A percentile compares a stretch with the other conserved stretches of the same genome.
Conservation (phyloP, 2,329 filamentous ascomycete genomes). For the Beauveria brongniartii region DNA sequence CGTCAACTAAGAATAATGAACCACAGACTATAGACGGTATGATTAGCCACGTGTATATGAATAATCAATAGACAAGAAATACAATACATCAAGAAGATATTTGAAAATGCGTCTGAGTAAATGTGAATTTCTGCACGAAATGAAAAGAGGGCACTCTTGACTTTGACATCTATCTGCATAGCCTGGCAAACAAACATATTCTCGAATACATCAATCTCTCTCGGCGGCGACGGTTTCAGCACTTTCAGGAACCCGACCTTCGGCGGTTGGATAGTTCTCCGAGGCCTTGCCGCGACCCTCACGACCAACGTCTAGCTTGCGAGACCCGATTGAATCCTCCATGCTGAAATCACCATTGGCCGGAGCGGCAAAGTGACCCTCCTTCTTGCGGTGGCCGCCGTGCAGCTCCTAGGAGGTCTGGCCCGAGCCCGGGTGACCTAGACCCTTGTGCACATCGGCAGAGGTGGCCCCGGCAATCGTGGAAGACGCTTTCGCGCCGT, state of each 20-base stretch:
- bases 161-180: not conserved
- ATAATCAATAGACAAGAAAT: not conserved
- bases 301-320: not conserved
- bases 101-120: too few relatives aligned
- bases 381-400: constrained; percentile 30
- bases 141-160: too few relatives aligned
- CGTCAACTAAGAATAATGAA: not conserved
- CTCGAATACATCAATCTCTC: not conserved
- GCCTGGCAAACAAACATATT: not conserved
- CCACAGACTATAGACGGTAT: not conserved
- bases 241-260: not conserved
- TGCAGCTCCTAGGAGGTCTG: constrained; percentile 34
- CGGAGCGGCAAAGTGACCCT: constrained; percentile 12
- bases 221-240: not conserved
- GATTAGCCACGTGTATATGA: not conserved
- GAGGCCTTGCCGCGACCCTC: not conserved
- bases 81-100: not conserved
- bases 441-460: constrained; percentile 32
- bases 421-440: constrained; percentile 36
- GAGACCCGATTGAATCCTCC: not conserved
- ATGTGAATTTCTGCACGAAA: not conserved
- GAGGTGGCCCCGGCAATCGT: constrained; percentile 38
- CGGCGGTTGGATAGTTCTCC: not conserved
- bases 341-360: not conserved
- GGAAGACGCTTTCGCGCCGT: constrained; percentile 25